Evolutionary conservation across 306 rosid species (phyloP).

Genomic region (Astragalus glycyphyllos): DNA sequence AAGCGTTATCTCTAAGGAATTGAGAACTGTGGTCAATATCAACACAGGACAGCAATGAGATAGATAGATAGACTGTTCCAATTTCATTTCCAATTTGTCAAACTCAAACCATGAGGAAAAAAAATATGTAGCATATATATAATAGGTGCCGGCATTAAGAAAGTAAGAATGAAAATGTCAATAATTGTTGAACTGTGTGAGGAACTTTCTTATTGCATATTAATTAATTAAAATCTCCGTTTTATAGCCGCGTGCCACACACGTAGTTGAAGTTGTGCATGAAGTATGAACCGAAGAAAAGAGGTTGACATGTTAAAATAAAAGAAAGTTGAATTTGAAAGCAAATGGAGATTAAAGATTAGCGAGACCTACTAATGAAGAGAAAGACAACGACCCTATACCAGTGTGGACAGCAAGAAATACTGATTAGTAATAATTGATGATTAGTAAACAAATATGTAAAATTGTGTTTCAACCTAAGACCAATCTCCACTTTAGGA

Average conservation of each 20-base stretch:
- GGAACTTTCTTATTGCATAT: not conserved
- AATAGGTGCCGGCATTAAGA: constrained; percentile 16
- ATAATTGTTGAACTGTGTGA: constrained; percentile 16
- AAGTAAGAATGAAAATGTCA: constrained; percentile 41
- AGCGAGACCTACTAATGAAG: not conserved
- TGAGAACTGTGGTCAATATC: constrained; percentile 35
- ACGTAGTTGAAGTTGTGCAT: constrained; percentile 21
- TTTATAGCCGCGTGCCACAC: constrained; percentile 20
- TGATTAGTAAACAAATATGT: too few species aligned
- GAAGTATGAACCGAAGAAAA: constrained; percentile 10
- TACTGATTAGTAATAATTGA: not conserved
- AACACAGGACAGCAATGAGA: constrained; percentile 15
- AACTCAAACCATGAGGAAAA: constrained; percentile 30
- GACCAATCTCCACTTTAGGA: too few species aligned
- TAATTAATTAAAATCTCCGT: too few species aligned
- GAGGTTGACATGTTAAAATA: constrained; percentile 26
- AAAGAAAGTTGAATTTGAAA: constrained; percentile 24
- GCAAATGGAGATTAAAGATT: not conserved
- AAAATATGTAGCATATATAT: constrained; percentile 9
- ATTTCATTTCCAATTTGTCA: constrained; percentile 8
- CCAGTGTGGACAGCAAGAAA: constrained; percentile 31
- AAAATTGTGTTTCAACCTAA: too few species aligned
- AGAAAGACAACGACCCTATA: not conserved
- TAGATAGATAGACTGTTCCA: not conserved
- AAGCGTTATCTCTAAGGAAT: constrained; percentile 45